phyloP scores from a whole-genome alignment of 345 rosid genomes.

The Populus simonii region DNA sequence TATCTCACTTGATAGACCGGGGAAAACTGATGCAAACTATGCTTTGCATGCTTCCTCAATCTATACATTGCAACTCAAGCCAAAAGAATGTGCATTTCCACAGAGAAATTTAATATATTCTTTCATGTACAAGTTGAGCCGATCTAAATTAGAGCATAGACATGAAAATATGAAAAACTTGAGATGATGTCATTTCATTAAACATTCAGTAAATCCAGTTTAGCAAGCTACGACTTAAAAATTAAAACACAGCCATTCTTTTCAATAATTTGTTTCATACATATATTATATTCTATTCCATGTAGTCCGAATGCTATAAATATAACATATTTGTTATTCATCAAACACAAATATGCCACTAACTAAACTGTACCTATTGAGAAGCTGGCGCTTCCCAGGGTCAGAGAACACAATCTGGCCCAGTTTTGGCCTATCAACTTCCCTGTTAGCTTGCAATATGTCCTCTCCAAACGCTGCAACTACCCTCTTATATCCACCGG shows the following conservation, averaged over 20 bases:
- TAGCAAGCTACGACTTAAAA: background rate
- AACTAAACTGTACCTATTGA: constrained; percentile 49
- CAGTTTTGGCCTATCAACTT: constrained; percentile 60
- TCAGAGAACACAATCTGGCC: constrained; percentile 87
- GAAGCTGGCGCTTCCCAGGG: constrained; percentile 67
- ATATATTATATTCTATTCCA: background rate
- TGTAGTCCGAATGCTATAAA: background rate
- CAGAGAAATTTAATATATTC: background rate
- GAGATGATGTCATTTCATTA: background rate
- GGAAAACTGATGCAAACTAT: background rate
- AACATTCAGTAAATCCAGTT: background rate
- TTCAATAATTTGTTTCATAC: background rate
- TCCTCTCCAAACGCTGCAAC: constrained; percentile 37
- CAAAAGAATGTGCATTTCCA: background rate
- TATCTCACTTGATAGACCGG: background rate
- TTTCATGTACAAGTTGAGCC: background rate
- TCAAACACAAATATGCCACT: background rate
- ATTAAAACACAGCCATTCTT: background rate
- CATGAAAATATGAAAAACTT: background rate
- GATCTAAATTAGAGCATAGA: background rate
- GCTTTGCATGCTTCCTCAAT: background rate
- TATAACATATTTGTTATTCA: background rate
- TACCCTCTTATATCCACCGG: constrained; percentile 31
- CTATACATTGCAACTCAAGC: background rate
- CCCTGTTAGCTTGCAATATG: constrained; percentile 28